A percentile compares a stretch with the other conserved stretches of the same genome.
These are phyloP conservation scores for Lipomyces sp. DNA, from an alignment of 805 yeast genomes.

Conservation along the genomic window DNA sequence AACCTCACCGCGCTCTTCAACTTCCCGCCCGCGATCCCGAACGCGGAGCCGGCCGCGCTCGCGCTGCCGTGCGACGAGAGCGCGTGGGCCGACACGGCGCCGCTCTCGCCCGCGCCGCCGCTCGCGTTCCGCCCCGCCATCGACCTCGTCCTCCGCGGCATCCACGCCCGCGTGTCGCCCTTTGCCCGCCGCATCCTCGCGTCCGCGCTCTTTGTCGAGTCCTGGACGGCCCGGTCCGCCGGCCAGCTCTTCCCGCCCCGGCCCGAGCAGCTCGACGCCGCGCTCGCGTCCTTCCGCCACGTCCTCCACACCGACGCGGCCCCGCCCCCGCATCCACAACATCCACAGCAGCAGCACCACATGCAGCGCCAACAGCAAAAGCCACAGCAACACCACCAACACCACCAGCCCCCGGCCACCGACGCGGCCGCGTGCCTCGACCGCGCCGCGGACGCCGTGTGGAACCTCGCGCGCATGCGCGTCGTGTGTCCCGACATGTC, in stretches of 20 bases:
- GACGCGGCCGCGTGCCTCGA: neutral
- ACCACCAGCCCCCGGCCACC: neutral
- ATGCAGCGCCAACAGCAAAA: too few species aligned
- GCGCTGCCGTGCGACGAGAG: conserved; percentile 37
- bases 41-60: conserved; percentile 21
- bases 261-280: conserved; percentile 18
- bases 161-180: conserved; percentile 22
- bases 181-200: conserved; percentile 31
- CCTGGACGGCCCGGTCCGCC: conserved; percentile 17
- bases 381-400: too few species aligned
- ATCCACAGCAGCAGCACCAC: too few species aligned
- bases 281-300: conserved; percentile 8
- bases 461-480: conserved; percentile 19
- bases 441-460: conserved; percentile 17
- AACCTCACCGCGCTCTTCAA: conserved; percentile 34
- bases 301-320: conserved; percentile 1
- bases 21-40: conserved; percentile 32
- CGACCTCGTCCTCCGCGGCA: conserved; percentile 18
- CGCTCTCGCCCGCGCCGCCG: conserved; percentile 13
- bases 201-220: conserved; percentile 32
- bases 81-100: conserved; percentile 34
- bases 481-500: conserved; percentile 12
- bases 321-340: neutral
- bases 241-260: conserved; percentile 9
- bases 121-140: conserved; percentile 28